Evolutionary conservation across 2,329 filamentous ascomycete species (phyloP), one percentile per base, ranked within the genome.

Genomic region (Esteya vermicola): DNA sequence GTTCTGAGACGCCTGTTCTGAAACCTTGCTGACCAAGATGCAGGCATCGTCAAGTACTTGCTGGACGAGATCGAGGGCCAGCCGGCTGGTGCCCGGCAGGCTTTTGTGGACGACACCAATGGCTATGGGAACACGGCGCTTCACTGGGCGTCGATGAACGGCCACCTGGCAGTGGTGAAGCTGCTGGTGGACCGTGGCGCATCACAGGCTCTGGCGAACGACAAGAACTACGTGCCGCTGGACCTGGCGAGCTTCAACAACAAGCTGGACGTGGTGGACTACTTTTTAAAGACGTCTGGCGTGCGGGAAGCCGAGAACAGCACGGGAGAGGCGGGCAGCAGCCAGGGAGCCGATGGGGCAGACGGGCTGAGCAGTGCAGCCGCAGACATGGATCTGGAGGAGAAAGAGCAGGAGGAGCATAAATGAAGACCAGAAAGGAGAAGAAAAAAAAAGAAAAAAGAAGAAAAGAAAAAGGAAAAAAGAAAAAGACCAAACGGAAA

Each of bases 91-190:
- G 60, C 63, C 45, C 63, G 61, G 47, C 61, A 65, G 47, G 56
- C 67, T 1, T 75, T 79, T 48, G 58, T 86, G 20, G 81, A 85
- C 50, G 64, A 70, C 3, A 67, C 72, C 45, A 98, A 98, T 54
- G 66, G 76, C 45, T 80, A 82, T 34, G 88, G 86, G 33, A 96
- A 95, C 63, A 95, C 89, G 1, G 75, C 85, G 1, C 66, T 98
- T 43, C 91, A 98, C 62, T 96, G 88, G 88, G 89, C 89, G 0
- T 83, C 85, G 1, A 64, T 95, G 41, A 91, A 93, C 40, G 88
- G 88, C 2, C 88, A 95, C 52, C 64, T 96, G 4, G 73, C 79
- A 6, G 74, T 78, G 4, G 85, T 94, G 7, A 83, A 88, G 63
- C 61, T 77, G 1, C 69, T 98, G 12, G 67, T 94, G 2, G 75